phyloP scores from a whole-genome alignment of 1,284 basidiomycete genomes.

The Sutorius eximius region DNA sequence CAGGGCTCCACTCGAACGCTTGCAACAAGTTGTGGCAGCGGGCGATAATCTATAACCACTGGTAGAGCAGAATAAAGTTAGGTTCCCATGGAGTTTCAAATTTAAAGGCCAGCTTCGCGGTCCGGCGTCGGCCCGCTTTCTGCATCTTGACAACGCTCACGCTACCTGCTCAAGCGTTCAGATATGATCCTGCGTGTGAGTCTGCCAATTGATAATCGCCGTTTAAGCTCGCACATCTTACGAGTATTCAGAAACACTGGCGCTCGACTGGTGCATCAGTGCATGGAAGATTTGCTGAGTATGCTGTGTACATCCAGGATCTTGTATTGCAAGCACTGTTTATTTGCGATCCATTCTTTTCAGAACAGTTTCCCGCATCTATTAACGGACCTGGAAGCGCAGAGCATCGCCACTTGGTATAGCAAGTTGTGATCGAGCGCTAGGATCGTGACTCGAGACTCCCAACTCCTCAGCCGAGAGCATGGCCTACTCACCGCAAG shows the following conservation, averaged over 20 bases:
- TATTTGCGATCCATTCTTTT: not conserved
- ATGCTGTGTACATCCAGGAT: not conserved
- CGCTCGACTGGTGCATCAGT: too few species aligned
- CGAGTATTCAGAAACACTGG: too few species aligned
- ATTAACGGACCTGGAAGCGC: not conserved
- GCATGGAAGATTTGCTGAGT: not conserved
- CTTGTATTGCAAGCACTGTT: not conserved
- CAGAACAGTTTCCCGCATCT: not conserved
- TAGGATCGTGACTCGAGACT: not conserved
- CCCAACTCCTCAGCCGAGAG: not conserved
- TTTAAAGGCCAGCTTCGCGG: not conserved
- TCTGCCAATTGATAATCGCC: too few species aligned
- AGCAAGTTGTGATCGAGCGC: not conserved
- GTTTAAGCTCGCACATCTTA: too few species aligned
- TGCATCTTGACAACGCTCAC: too few species aligned
- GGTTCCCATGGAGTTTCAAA: too few species aligned
- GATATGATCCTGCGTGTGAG: too few species aligned
- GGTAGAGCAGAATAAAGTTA: too few species aligned
- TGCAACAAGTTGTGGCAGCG: not conserved
- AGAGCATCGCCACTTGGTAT: constrained; percentile 1
- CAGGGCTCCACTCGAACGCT: not conserved
- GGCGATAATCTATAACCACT: too few species aligned
- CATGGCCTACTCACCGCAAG: constrained; percentile 13
- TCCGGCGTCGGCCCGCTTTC: not conserved
- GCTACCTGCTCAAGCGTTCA: too few species aligned